These are phyloP conservation scores for Fragilariopsis cylindrus DNA, from an alignment of 108 stramenopile genomes.

Conservation along the genomic window DNA sequence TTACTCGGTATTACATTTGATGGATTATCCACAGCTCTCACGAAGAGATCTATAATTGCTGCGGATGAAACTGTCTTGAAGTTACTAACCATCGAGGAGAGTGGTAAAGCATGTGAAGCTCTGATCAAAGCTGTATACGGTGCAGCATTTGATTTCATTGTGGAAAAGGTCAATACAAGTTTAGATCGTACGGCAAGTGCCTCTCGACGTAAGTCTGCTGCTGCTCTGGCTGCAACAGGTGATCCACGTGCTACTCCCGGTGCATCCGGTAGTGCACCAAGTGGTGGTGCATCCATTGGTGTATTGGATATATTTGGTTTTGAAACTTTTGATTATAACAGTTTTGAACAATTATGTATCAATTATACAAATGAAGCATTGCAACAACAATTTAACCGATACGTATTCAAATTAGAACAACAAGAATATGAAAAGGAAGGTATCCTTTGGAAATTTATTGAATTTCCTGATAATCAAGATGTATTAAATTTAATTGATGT, in stretches of 20 bases:
- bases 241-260: slow-evolving; percentile 17
- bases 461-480: slow-evolving; percentile 96
- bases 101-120: slow-evolving; percentile 87
- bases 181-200: no score
- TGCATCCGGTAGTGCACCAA: slow-evolving; percentile 10
- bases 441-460: slow-evolving; percentile 89
- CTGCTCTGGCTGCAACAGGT: slow-evolving; percentile 31
- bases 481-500: slow-evolving; percentile 95
- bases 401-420: slow-evolving; percentile 97
- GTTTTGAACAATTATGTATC: slow-evolving; percentile 96
- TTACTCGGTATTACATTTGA: slow-evolving; percentile 73
- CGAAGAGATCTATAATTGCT: slow-evolving; percentile 71
- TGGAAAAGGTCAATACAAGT: slow-evolving; percentile 80
- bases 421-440: slow-evolving; percentile 95
- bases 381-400: slow-evolving; percentile 99
- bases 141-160: slow-evolving; percentile 91
- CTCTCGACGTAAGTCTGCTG: no score
- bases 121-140: slow-evolving; percentile 94
- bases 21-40: slow-evolving; percentile 79
- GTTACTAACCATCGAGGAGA: slow-evolving; percentile 71
- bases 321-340: slow-evolving; percentile 88
- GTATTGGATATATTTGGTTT: slow-evolving; percentile 98
- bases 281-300: slow-evolving; percentile 76
- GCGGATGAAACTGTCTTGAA: slow-evolving; percentile 78
- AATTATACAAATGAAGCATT: slow-evolving; percentile 99